Conservation (phyloP, 495 filamentous ascomycete species). For the Neurospora sp. region DNA sequence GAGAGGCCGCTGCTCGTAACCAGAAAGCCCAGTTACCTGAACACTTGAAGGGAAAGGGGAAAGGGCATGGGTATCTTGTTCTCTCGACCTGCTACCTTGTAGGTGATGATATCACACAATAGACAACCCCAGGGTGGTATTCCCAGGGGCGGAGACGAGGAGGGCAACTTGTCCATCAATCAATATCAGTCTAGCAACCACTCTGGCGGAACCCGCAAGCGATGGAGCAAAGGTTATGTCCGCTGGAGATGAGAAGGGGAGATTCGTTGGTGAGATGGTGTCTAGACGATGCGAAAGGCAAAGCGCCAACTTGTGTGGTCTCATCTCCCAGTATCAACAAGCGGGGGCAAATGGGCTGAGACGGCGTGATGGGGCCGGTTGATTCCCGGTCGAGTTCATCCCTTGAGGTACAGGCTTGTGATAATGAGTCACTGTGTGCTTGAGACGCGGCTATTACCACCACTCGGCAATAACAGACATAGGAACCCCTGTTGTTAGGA, state of each 20-base stretch:
- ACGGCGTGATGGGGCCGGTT: background rate
- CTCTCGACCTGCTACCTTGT: background rate
- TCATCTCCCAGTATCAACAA: background rate
- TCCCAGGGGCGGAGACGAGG: background rate
- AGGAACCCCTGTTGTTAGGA: background rate
- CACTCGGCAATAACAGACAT: background rate
- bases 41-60: no score
- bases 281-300: background rate
- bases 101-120: background rate
- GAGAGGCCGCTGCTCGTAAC: no score
- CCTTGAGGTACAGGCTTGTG: background rate
- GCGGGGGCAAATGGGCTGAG: background rate
- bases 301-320: background rate
- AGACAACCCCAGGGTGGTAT: background rate
- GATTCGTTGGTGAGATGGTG: background rate
- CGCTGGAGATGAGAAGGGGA: background rate
- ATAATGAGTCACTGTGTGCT: background rate
- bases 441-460: background rate
- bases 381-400: background rate
- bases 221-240: background rate
- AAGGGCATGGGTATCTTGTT: no score
- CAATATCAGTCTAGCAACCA: background rate
- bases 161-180: background rate
- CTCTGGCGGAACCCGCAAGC: background rate
- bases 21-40: no score